Evolutionary conservation across 2,329 filamentous ascomycete species (phyloP).

Genomic region (Neonectria coccinea): DNA sequence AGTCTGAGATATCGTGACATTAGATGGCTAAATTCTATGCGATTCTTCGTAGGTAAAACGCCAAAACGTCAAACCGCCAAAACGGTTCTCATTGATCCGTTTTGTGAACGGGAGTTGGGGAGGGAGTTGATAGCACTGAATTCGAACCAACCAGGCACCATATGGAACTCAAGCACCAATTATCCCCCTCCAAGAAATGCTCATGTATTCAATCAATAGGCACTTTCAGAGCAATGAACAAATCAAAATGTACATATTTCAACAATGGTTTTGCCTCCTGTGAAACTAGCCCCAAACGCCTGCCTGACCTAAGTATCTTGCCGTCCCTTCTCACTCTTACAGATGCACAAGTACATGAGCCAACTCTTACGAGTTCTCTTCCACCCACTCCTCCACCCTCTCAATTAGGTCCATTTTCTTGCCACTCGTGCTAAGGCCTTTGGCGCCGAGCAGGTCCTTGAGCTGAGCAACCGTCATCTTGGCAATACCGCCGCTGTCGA

Average conservation of each 20-base stretch:
- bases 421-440: slow-evolving; percentile 62
- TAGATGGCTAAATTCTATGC: neutral
- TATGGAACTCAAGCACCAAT: neutral
- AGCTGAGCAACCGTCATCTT: slow-evolving; percentile 68
- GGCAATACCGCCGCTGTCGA: slow-evolving; percentile 60
- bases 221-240: neutral
- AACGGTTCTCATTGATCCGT: neutral
- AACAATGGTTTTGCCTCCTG: neutral
- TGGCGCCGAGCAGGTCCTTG: slow-evolving; percentile 60
- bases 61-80: neutral
- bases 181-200: neutral
- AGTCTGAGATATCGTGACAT: neutral
- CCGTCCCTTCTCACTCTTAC: neutral
- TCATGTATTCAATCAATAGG: neutral
- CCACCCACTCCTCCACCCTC: slow-evolving; percentile 67
- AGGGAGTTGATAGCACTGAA: neutral
- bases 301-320: neutral
- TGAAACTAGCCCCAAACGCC: slow-evolving; percentile 11
- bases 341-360: slow-evolving; percentile 8
- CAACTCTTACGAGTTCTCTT: slow-evolving; percentile 53
- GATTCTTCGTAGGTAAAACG: neutral
- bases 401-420: slow-evolving; percentile 68
- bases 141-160: neutral
- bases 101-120: neutral
- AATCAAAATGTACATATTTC: neutral